Conservation (phyloP, 495 filamentous ascomycete species). For the Clohesyomyces aquaticus region DNA sequence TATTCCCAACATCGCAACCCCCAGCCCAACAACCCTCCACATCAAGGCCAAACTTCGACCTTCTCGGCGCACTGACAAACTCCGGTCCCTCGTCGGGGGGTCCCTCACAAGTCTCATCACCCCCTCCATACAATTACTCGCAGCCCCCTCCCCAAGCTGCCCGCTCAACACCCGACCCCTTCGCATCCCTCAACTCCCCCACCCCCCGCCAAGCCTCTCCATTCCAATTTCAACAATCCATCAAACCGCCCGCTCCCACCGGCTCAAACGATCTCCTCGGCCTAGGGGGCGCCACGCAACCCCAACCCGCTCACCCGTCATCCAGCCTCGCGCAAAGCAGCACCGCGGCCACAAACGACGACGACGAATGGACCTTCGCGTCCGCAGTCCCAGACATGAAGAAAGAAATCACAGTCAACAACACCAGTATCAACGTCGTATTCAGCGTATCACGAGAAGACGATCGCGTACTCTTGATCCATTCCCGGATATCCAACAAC, state of each 20-base stretch:
- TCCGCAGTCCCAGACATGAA: conserved; percentile 77
- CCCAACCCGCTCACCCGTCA: conserved; percentile 18
- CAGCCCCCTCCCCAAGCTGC: conserved; percentile 48
- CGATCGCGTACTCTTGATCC: conserved; percentile 60
- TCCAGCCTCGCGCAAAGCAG: conserved; percentile 43
- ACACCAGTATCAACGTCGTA: conserved; percentile 58
- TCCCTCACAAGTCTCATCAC: conserved; percentile 43
- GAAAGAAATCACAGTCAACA: conserved; percentile 64
- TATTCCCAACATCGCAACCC: conserved; percentile 29
- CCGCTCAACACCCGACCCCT: conserved; percentile 49
- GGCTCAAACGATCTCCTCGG: conserved; percentile 39
- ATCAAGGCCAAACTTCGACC: conserved; percentile 42
- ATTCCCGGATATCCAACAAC: conserved; percentile 76
- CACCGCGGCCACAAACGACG: conserved; percentile 46
- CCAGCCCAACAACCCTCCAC: conserved; percentile 32
- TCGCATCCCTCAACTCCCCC: conserved; percentile 42
- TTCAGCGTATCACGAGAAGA: conserved; percentile 53
- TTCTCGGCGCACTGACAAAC: conserved; percentile 38
- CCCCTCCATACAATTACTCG: conserved; percentile 44
- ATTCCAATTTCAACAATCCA: conserved; percentile 51
- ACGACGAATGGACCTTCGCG: conserved; percentile 93
- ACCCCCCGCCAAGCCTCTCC: conserved; percentile 47
- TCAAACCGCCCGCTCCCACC: conserved; percentile 34
- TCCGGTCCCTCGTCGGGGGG: too few species aligned
- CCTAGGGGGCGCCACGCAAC: too few species aligned